These are phyloP conservation scores for Diplodia seriata DNA, from an alignment of 2,329 filamentous ascomycete species.

Conservation along the genomic window DNA sequence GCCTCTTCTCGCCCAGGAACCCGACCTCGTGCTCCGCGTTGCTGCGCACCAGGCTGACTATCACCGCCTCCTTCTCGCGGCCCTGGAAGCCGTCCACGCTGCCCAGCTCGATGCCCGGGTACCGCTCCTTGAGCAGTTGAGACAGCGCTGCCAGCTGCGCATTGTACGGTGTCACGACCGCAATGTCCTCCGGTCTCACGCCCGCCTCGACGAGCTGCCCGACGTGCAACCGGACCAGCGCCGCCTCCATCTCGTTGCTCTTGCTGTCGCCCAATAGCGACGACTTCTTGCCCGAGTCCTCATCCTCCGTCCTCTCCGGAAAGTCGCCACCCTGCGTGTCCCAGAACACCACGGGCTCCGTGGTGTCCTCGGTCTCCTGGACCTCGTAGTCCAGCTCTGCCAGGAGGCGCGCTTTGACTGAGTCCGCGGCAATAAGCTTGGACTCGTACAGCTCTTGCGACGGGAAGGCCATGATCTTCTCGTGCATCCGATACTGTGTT, in stretches of 20 bases:
- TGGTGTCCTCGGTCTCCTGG: conserved; percentile 81
- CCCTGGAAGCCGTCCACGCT: conserved; percentile 98
- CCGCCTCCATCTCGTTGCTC: conserved; percentile 89
- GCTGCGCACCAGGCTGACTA: conserved; percentile 92
- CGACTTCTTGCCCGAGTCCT: conserved; percentile 60
- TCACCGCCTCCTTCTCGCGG: conserved; percentile 92
- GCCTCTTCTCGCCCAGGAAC: conserved; percentile 88
- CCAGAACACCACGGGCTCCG: conserved; percentile 87
- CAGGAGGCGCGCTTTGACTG: conserved; percentile 76
- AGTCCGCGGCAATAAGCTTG: conserved; percentile 79
- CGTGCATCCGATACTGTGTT: conserved; percentile 97
- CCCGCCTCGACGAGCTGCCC: conserved; percentile 77
- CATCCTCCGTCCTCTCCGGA: conserved; percentile 79
- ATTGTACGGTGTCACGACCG: conserved; percentile 95
- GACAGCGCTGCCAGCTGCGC: conserved; percentile 85
- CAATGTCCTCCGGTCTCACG: conserved; percentile 82
- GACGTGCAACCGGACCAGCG: conserved; percentile 80
- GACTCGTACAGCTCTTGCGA: conserved; percentile 87
- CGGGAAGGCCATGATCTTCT: conserved; percentile 92
- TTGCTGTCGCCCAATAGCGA: conserved; percentile 75
- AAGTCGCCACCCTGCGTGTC: conserved; percentile 97
- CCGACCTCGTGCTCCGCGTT: conserved; percentile 88
- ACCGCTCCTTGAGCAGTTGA: conserved; percentile 76
- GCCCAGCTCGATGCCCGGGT: conserved; percentile 88
- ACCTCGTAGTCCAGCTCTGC: conserved; percentile 80